phyloP scores from a whole-genome alignment of 306 rosid genomes.

The Inga oerstediana region DNA sequence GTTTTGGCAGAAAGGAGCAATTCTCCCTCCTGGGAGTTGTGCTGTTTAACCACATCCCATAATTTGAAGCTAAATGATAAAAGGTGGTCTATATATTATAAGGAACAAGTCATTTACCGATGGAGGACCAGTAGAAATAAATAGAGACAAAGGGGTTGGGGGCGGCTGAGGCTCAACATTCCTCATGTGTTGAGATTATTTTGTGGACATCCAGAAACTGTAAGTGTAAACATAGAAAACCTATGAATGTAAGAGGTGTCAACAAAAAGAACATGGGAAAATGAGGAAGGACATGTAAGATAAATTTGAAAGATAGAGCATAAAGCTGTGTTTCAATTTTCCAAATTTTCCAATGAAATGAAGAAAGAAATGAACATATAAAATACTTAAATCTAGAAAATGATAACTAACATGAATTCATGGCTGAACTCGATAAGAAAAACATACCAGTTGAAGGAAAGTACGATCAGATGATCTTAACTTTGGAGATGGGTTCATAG shows the following conservation, averaged over 20 bases:
- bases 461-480: constrained; percentile 78
- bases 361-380: background rate
- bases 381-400: background rate
- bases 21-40: background rate
- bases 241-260: background rate
- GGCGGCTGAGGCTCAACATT: background rate
- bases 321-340: background rate
- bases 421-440: constrained; percentile 25
- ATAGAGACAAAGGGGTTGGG: background rate
- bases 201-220: background rate
- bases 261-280: constrained; percentile 10
- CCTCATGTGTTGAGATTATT: background rate
- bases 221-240: background rate
- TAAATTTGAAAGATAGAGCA: background rate
- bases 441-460: constrained; percentile 73
- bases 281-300: constrained; percentile 9
- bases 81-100: background rate
- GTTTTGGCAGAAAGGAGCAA: too few species aligned
- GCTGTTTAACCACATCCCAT: background rate
- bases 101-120: background rate
- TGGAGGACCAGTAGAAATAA: background rate
- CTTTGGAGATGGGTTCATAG: constrained; percentile 62
- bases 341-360: background rate
- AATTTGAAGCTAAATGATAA: background rate
- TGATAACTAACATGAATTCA: background rate